These are phyloP conservation scores for Xerocomus brunneocitrinus DNA, from an alignment of 768 basidiomycete species.

Conservation along the genomic window DNA sequence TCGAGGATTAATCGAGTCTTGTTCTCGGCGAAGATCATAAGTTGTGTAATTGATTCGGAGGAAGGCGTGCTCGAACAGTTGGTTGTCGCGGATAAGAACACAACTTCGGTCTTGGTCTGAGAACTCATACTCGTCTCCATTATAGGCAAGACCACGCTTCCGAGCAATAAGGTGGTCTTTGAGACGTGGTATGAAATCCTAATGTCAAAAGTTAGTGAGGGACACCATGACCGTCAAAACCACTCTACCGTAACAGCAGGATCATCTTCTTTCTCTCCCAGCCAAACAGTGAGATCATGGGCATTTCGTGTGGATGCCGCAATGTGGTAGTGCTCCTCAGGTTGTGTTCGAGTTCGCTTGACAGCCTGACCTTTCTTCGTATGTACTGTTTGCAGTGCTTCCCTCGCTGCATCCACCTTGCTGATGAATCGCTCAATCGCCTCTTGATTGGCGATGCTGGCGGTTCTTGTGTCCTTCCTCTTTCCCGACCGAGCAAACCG, in stretches of 20 bases:
- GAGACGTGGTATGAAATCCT: background rate
- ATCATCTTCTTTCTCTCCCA: no score
- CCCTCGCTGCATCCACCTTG: no score
- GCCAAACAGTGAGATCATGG: no score
- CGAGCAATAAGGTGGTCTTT: background rate
- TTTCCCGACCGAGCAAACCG: background rate
- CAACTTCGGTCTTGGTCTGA: slow-evolving; percentile 16
- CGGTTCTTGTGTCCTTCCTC: background rate
- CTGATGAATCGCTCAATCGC: background rate
- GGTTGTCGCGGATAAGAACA: slow-evolving; percentile 18
- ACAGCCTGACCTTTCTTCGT: background rate
- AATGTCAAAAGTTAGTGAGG: no score
- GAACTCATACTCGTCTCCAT: slow-evolving; percentile 26
- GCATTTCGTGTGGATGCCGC: no score
- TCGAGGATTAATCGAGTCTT: background rate
- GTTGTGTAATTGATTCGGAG: slow-evolving; percentile 28
- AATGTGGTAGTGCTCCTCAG: no score
- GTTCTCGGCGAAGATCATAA: slow-evolving; percentile 14
- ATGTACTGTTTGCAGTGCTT: no score
- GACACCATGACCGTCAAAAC: no score
- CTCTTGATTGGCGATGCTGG: background rate
- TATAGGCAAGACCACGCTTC: background rate
- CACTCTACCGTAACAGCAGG: no score
- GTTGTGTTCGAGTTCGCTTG: background rate
- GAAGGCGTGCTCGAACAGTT: slow-evolving; percentile 13